phyloP scores from a whole-genome alignment of 176 grass and related monocot species.

The Phoenix dactylifera region DNA sequence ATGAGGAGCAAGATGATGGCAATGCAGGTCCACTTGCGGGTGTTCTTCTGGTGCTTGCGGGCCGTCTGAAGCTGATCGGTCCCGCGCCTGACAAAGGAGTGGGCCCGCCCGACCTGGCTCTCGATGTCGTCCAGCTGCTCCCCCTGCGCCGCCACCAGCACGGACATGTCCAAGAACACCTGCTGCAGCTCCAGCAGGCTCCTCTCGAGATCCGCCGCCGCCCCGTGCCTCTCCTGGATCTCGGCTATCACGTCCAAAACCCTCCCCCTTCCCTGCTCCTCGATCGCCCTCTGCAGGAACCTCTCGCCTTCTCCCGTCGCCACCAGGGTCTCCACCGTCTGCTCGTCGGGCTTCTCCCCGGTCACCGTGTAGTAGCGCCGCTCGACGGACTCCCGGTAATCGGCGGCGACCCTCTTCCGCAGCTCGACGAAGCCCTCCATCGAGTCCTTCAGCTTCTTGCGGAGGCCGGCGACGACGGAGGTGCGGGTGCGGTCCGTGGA shows the following conservation, averaged over 20 bases:
- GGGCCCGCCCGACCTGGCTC: constrained; percentile 52
- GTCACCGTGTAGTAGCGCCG: constrained; percentile 81
- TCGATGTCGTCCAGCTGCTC: constrained; percentile 92
- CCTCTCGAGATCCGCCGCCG: constrained; percentile 64
- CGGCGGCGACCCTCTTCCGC: constrained; percentile 31
- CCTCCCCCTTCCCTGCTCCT: constrained; percentile 63
- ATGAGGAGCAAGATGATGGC: constrained; percentile 47
- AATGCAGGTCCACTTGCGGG: constrained; percentile 58
- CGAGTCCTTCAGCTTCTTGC: constrained; percentile 77
- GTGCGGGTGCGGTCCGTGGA: constrained; percentile 71
- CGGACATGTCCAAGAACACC: constrained; percentile 96
- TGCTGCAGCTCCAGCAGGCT: constrained; percentile 78
- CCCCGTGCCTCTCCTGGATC: constrained; percentile 88
- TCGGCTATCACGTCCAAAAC: constrained; percentile 69
- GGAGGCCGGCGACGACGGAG: constrained; percentile 68
- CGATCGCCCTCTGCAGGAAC: constrained; percentile 67
- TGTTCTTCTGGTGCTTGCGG: constrained; percentile 55
- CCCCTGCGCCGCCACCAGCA: constrained; percentile 71
- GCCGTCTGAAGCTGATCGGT: constrained; percentile 69
- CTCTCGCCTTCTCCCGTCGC: constrained; percentile 66
- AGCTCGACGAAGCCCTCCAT: constrained; percentile 76
- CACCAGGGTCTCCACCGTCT: constrained; percentile 55
- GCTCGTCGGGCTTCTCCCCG: constrained; percentile 51
- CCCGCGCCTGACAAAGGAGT: constrained; percentile 57
- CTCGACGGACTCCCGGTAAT: constrained; percentile 70